Evolutionary conservation across 345 rosid genomes (phyloP).

Genomic region (Streptanthus diversifolius): DNA sequence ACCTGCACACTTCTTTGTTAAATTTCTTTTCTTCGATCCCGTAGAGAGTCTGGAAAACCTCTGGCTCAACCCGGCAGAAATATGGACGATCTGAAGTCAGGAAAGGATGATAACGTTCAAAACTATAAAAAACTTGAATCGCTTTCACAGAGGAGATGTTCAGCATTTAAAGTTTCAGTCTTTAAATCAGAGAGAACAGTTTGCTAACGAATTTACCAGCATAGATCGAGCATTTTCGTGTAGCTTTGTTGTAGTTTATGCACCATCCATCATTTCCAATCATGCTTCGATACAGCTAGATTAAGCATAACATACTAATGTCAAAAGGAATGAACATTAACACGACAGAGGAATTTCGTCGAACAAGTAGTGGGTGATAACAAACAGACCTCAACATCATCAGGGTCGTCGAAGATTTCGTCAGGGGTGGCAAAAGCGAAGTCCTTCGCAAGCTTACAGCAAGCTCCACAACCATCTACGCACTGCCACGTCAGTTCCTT

Average conservation of each 20-base stretch:
- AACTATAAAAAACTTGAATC: neutral
- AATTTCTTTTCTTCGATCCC: constrained; percentile 61
- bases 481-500: constrained; percentile 65
- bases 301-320: neutral
- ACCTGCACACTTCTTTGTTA: constrained; percentile 74
- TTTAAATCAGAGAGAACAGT: neutral
- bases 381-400: constrained; percentile 52
- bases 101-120: neutral
- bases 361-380: constrained; percentile 37
- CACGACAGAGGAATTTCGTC: constrained; percentile 33
- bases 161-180: neutral
- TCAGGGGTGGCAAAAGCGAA: constrained; percentile 72
- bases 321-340: neutral
- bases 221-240: constrained; percentile 87
- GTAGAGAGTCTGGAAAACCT: constrained; percentile 49
- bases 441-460: constrained; percentile 85
- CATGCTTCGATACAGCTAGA: constrained; percentile 53
- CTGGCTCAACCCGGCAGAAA: constrained; percentile 76
- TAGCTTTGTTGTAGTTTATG: constrained; percentile 57
- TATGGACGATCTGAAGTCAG: constrained; percentile 62
- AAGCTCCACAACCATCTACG: constrained; percentile 73
- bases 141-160: neutral
- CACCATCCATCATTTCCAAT: constrained; percentile 88
- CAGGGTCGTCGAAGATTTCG: constrained; percentile 61
- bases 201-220: constrained; percentile 36